phyloP scores from a whole-genome alignment of 208 protist species.

The Leishmania braziliensis region DNA sequence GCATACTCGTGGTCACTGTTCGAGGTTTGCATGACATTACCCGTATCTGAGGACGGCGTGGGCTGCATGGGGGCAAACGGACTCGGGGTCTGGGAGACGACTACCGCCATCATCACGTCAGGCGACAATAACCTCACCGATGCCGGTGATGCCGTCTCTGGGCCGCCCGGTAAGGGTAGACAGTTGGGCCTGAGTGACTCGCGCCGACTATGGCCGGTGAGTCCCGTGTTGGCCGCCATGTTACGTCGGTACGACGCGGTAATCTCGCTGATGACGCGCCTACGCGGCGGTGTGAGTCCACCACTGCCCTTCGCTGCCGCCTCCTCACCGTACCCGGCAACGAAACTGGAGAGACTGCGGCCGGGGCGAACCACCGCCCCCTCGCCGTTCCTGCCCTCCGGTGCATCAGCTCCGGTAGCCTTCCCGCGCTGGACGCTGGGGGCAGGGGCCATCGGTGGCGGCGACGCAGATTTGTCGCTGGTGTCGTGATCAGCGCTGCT shows the following conservation, averaged over 20 bases:
- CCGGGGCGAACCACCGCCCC: slow-evolving; percentile 7
- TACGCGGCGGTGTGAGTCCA: slow-evolving; percentile 25
- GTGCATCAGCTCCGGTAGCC: background rate
- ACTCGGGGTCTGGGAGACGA: slow-evolving; percentile 1
- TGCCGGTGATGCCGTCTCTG: background rate
- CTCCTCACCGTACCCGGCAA: slow-evolving; percentile 31
- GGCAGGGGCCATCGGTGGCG: background rate
- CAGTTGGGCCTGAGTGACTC: slow-evolving; percentile 19
- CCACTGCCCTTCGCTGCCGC: background rate
- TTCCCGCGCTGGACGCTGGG: background rate
- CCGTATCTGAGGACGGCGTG: background rate
- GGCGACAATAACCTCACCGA: background rate
- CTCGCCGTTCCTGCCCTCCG: background rate
- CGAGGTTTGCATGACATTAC: background rate
- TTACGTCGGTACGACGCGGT: slow-evolving; percentile 35
- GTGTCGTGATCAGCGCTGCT: background rate
- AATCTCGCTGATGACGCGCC: slow-evolving; percentile 30
- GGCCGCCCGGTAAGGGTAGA: background rate
- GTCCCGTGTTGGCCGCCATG: slow-evolving; percentile 15
- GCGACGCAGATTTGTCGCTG: background rate
- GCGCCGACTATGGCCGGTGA: slow-evolving; percentile 14
- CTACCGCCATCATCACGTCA: background rate
- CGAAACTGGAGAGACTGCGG: slow-evolving; percentile 21
- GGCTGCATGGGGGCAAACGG: slow-evolving; percentile 19
- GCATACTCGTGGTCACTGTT: background rate